These are phyloP conservation scores for Nitzschia sp. DNA, from an alignment of 108 stramenopile species.

Conservation along the genomic window DNA sequence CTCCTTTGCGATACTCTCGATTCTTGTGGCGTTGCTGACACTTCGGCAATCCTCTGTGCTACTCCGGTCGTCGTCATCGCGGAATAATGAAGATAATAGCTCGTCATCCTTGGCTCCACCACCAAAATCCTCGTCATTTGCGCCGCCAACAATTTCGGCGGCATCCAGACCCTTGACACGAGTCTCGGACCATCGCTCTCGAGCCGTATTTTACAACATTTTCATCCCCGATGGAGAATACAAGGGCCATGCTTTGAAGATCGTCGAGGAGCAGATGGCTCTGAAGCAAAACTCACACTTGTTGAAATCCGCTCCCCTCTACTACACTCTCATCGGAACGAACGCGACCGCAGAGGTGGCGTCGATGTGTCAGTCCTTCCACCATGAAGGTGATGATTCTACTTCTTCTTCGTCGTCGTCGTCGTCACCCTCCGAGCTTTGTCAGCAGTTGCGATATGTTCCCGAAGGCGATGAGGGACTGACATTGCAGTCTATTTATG, in stretches of 20 bases:
- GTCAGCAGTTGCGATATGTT: neutral
- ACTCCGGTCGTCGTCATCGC: neutral
- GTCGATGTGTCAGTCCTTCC: neutral
- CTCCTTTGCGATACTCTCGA: neutral
- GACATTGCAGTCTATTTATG: conserved; percentile 26
- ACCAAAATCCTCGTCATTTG: neutral
- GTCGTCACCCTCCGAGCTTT: neutral
- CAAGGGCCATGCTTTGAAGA: neutral
- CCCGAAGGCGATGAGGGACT: conserved; percentile 15
- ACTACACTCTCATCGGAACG: conserved; percentile 10
- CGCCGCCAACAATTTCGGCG: neutral
- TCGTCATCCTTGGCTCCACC: neutral
- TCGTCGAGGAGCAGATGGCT: conserved; percentile 17
- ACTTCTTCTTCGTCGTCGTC: too few relatives aligned
- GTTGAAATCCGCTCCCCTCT: conserved; percentile 5
- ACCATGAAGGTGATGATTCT: neutral
- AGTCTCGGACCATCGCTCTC: neutral
- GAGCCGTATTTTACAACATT: conserved; percentile 27
- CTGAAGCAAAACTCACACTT: neutral
- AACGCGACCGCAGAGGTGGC: neutral
- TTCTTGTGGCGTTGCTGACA: neutral
- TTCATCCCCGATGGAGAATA: conserved; percentile 8
- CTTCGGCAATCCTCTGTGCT: neutral
- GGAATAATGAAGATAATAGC: neutral
- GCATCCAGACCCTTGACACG: neutral